Evolutionary conservation across 1,139 yeast genomes (phyloP), one percentile per base, ranked within the genome.

Genomic region (Debaryomyces udenii): DNA sequence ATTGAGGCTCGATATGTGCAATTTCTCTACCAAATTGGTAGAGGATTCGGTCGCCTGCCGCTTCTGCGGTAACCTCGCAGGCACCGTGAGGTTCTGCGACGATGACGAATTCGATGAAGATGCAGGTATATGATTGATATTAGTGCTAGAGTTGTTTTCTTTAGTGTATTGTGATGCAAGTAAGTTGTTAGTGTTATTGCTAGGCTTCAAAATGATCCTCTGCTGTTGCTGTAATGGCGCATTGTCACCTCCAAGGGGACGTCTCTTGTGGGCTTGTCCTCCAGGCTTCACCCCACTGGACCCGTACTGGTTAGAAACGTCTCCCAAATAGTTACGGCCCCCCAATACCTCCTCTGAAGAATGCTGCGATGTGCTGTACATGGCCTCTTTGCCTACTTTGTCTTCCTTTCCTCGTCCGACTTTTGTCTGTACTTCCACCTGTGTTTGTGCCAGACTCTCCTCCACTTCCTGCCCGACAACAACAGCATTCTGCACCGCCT

Each of bases 31-130:
- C 44, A 75, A 59, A 51, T 73, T 74, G 4, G 79, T 70, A 29
- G 78, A 70, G 20, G 80, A 72, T 49, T 76, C 80, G 6, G 83
- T 76, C 2, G 83, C 83, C 52, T 70, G 81, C 49, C 83, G 64
- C 49, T 79, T 79, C 46, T 76, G 69, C 4, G 83, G 81, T 59
- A 77, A 57, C 49, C 82, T 68, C 35, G 76, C 61, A 26, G 74
- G 70, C 15, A 63, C 58, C 6, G 49, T 29, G 32, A 55, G 45
- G 13, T 53, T 49, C 15, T 38, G 47, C 6, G 47, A 18, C 26
- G 42, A 18, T 17, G 46, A 18, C 28, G 50, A 42, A 22, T 29
- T 20, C 31, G 39, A 14, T 18, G 44, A 13, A 35, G 48, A 39
- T 33, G 44, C 36, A 27, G 52, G 26, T 20, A 49, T 23, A 23